Base-by-base conservation (phyloP, 2,329 filamentous ascomycete species). In the Alternaria rosae region DNA sequence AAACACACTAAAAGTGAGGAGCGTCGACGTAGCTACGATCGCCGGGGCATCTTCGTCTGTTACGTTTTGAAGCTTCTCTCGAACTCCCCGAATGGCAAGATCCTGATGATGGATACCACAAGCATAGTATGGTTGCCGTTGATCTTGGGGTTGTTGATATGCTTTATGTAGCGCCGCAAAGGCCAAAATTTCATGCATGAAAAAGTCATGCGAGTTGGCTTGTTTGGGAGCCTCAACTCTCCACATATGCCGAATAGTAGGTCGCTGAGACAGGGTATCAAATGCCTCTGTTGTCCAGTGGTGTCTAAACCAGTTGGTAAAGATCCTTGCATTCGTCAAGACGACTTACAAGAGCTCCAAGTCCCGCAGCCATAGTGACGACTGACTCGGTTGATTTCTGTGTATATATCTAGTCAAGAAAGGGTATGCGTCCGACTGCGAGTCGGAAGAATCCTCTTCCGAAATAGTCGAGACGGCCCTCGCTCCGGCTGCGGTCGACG, bases 101-200 rank as follows among this genome's bases (percentile, higher is more conserved):
- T 79, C 75, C 57, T 80, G 77, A 42, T 80, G 78, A 55, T 79
- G 75, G 25, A 74, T 73, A 6, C 74, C 75, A n/a, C 76, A 70
- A 9, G 72, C 68, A 23, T 76, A 77, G 61, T 77, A 79, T 25
- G 70, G 60, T 32, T 54, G 48, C 28, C 69, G 62, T 51, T 72
- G 61, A 2, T 73, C 72, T 3, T 66, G 70, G 10, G 56, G 59
- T 8, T 76, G 57, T n/a, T 74, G 58, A 45, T 76, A 69, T 5
- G 76, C 78, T 45, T 79, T 73, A 57, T 82, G 78, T 15, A 79
- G 70, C 13, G 81, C 78, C 1, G 82, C 72, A 30, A 79, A 76
- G 6, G 81, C 80, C 11, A 83, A 65, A 4, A 83, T 71, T 11
- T 81, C 78, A 57, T 83, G 59, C 65, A 83, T 75, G 0, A 83